Percentiles rank a stretch among this genome's conserved stretches.
Conservation (phyloP, 257 asterid genomes). For the Ilex asprella region DNA sequence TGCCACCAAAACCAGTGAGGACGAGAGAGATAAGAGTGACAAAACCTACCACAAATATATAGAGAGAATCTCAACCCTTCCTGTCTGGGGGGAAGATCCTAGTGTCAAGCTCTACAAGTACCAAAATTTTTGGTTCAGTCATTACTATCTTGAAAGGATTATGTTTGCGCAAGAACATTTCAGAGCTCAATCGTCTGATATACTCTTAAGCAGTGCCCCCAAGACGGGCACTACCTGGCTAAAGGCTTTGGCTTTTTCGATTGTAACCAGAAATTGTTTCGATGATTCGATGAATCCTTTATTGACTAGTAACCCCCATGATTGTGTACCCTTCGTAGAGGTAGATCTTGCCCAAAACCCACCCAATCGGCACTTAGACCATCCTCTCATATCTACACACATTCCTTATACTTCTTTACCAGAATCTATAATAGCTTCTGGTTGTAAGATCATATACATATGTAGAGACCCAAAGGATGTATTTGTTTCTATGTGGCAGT, state of each 20-base stretch:
- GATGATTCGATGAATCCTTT: conserved; percentile 6
- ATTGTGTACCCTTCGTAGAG: conserved; percentile 24
- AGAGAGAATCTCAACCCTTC: no score
- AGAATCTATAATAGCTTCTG: conserved; percentile 16
- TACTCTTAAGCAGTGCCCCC: conserved; percentile 21
- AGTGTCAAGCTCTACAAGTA: neutral
- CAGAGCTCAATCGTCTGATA: conserved; percentile 17
- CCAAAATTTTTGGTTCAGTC: neutral
- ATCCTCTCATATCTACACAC: conserved; percentile 19
- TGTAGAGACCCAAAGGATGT: conserved; percentile 44
- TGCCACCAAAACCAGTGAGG: no score
- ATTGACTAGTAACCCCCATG: conserved; percentile 19
- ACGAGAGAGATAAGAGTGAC: no score
- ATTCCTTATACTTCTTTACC: conserved; percentile 22
- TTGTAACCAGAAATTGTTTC: conserved; percentile 9
- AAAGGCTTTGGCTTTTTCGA: conserved; percentile 24
- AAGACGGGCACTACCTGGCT: conserved; percentile 43
- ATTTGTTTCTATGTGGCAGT: conserved; percentile 41
- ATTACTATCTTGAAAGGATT: neutral
- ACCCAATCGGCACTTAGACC: neutral
- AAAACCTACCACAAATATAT: no score
- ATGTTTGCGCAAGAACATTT: neutral
- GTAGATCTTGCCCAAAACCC: conserved; percentile 10
- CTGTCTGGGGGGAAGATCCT: neutral
- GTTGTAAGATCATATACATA: conserved; percentile 21